These are phyloP conservation scores for Saccharomycopsis fodiens DNA, from an alignment of 805 yeast species.

Conservation along the genomic window DNA sequence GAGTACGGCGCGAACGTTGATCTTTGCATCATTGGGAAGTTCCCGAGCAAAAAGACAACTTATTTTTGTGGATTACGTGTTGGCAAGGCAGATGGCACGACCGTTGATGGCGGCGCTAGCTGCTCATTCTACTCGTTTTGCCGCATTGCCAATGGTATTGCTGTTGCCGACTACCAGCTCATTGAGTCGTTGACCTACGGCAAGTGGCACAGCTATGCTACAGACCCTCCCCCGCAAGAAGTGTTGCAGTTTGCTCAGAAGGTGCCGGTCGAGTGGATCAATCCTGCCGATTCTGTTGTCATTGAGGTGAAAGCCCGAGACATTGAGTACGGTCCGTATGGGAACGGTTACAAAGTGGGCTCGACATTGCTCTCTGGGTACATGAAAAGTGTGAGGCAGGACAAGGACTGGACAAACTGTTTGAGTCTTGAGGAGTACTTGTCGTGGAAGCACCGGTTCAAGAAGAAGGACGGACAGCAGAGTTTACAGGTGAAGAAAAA, in stretches of 20 bases:
- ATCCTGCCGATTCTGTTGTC: constrained; percentile 70
- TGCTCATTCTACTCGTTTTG: constrained; percentile 72
- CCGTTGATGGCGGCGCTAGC: no score
- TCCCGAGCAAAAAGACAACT: constrained; percentile 59
- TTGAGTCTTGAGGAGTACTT: constrained; percentile 49
- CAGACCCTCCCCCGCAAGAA: constrained; percentile 33
- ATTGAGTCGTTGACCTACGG: constrained; percentile 51
- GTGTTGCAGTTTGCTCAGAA: constrained; percentile 49
- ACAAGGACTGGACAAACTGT: constrained; percentile 53
- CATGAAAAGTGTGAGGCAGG: constrained; percentile 58
- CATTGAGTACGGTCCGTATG: constrained; percentile 40
- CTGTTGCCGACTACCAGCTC: constrained; percentile 49
- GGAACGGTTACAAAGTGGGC: constrained; percentile 48
- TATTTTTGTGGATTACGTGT: constrained; percentile 67
- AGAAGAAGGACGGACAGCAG: constrained; percentile 26
- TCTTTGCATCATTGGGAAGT: constrained; percentile 69
- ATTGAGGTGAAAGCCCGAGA: constrained; percentile 80
- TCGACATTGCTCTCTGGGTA: constrained; percentile 73
- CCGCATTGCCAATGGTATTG: constrained; percentile 78
- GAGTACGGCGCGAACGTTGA: constrained; percentile 86
- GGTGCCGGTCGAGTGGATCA: constrained; percentile 69
- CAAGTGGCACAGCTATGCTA: constrained; percentile 47
- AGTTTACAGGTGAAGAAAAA: constrained; percentile 17
- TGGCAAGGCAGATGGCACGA: constrained; percentile 26
- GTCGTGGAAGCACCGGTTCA: constrained; percentile 26